These are phyloP conservation scores for Polysphondylium violaceum DNA, from an alignment of 78 protist genomes.

Conservation along the genomic window DNA sequence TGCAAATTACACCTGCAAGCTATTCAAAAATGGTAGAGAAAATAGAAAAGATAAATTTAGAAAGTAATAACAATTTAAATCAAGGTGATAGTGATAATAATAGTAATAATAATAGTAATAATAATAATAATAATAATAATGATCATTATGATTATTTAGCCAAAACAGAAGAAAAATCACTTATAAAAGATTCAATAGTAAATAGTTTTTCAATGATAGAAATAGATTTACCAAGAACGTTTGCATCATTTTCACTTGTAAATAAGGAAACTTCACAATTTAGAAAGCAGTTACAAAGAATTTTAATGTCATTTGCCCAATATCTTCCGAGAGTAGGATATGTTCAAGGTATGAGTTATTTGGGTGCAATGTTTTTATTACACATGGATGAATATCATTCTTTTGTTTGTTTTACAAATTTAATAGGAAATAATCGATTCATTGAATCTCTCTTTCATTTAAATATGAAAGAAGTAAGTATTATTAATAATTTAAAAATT, in stretches of 20 bases:
- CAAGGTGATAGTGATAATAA: no score
- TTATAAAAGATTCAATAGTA: constrained; percentile 29
- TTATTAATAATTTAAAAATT: neutral
- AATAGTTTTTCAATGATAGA: constrained; percentile 42
- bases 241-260: constrained; percentile 42
- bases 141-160: neutral
- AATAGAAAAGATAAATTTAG: neutral
- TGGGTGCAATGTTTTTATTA: constrained; percentile 62
- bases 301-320: constrained; percentile 40
- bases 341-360: constrained; percentile 88
- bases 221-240: constrained; percentile 46
- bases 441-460: constrained; percentile 52
- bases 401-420: constrained; percentile 21
- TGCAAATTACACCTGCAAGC: neutral
- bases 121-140: no score
- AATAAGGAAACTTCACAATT: constrained; percentile 48
- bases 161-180: neutral
- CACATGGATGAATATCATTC: constrained; percentile 69
- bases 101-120: constrained; percentile 7
- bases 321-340: constrained; percentile 81
- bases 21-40: constrained; percentile 12
- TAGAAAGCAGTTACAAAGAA: constrained; percentile 50
- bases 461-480: constrained; percentile 53
- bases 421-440: constrained; percentile 28
- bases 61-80: neutral